A percentile compares a stretch with the other conserved stretches of the same genome.
These are phyloP conservation scores for Castanopsis chinensis DNA, from an alignment of 306 rosid species.

Conservation along the genomic window DNA sequence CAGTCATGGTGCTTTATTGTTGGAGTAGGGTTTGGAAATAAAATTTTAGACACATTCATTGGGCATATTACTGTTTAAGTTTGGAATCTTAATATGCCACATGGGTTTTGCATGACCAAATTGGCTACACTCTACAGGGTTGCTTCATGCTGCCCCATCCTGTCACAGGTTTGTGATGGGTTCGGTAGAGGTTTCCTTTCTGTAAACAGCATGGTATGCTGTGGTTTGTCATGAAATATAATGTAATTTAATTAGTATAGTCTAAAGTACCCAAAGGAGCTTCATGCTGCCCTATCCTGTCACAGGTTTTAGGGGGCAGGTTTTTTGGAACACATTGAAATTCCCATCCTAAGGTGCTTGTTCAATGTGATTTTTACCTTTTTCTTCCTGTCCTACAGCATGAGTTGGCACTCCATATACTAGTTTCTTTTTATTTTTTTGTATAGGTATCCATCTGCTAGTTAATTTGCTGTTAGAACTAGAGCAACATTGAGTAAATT, in stretches of 20 bases:
- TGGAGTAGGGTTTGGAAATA: not conserved
- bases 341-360: not conserved
- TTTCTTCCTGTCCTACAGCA: not conserved
- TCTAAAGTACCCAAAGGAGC: not conserved
- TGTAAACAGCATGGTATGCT: not conserved
- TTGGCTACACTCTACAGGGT: not conserved
- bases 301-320: not conserved
- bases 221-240: not conserved
- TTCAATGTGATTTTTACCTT: not conserved
- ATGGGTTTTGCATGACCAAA: not conserved
- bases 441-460: not conserved
- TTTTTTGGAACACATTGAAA: not conserved
- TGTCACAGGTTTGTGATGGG: not conserved
- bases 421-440: no score
- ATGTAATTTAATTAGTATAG: not conserved
- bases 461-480: not conserved
- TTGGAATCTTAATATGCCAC: constrained; percentile 3
- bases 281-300: not conserved
- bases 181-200: constrained; percentile 1
- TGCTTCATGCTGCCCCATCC: not conserved
- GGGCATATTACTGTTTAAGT: not conserved
- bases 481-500: not conserved
- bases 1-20: not conserved
- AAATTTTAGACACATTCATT: not conserved
- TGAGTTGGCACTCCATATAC: not conserved